Conservation (phyloP, 164 flowering plant species). For the Taxillus chinensis region DNA sequence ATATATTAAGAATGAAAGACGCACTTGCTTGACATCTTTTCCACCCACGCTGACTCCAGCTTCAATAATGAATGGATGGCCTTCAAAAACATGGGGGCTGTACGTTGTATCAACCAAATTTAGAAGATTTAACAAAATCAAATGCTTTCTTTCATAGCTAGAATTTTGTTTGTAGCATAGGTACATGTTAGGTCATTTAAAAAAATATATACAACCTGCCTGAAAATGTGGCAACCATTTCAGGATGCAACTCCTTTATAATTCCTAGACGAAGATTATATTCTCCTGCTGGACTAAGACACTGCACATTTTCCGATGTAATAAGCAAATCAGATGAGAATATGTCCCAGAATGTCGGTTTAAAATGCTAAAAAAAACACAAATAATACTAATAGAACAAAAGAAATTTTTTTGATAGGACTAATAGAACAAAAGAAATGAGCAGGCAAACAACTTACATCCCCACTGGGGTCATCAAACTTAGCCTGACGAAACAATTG, state of each 20-base stretch:
- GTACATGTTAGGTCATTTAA: background rate
- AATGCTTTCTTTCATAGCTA: background rate
- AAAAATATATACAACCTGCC: slow-evolving; percentile 58
- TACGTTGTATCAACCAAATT: slow-evolving; percentile 8
- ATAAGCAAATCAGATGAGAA: background rate
- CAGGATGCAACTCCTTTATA: slow-evolving; percentile 95
- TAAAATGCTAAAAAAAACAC: background rate
- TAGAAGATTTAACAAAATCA: background rate
- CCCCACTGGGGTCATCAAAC: slow-evolving; percentile 98
- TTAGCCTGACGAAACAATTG: slow-evolving; percentile 98
- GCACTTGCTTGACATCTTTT: slow-evolving; percentile 94
- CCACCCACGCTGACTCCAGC: slow-evolving; percentile 97
- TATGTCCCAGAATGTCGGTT: background rate
- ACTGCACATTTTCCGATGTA: slow-evolving; percentile 33
- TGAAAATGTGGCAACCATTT: slow-evolving; percentile 95
- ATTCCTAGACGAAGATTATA: slow-evolving; percentile 96
- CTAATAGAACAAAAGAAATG: background rate
- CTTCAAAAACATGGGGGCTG: slow-evolving; percentile 98
- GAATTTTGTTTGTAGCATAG: background rate
- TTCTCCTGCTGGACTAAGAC: slow-evolving; percentile 99
- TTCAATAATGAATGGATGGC: slow-evolving; percentile 97
- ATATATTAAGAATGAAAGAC: slow-evolving; percentile 10
- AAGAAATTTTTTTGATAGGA: too few species aligned
- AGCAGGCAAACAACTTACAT: slow-evolving; percentile 35
- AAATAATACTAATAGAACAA: background rate